Percentiles rank a stretch among this genome's conserved stretches.
Evolutionary conservation across 78 protist genomes (phyloP).

Genomic region (Bodo saltans): DNA sequence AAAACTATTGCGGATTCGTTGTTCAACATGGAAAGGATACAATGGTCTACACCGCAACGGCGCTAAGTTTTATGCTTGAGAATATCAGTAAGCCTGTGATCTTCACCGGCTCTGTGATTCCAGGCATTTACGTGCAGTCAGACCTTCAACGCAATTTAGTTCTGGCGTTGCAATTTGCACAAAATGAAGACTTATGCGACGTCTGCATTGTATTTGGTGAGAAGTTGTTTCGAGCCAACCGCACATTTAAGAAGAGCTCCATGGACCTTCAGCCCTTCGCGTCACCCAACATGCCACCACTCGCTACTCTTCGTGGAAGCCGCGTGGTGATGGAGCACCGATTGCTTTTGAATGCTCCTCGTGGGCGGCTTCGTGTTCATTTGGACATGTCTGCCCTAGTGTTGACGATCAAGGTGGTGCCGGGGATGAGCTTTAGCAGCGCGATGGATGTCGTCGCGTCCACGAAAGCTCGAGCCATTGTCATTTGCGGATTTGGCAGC

Average conservation of each 20-base stretch:
- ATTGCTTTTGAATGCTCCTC: constrained; percentile 1
- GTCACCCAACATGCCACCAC: constrained; percentile 45
- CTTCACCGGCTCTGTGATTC: constrained; percentile 76
- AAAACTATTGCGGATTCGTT: constrained; percentile 76
- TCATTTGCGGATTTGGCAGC: constrained; percentile 49
- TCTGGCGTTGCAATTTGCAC: constrained; percentile 57
- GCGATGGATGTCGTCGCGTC: background rate
- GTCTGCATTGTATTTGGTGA: constrained; percentile 53
- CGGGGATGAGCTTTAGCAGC: constrained; percentile 7
- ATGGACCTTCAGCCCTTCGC: constrained; percentile 45
- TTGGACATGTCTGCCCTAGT: background rate
- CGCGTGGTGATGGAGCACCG: background rate
- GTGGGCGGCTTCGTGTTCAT: constrained; percentile 18
- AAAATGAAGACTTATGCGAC: constrained; percentile 52
- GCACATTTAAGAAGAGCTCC: constrained; percentile 41
- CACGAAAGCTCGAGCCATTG: constrained; percentile 32
- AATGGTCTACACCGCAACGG: constrained; percentile 82
- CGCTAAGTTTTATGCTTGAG: constrained; percentile 79
- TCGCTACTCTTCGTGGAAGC: constrained; percentile 43
- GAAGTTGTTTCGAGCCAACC: constrained; percentile 54
- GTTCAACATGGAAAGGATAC: constrained; percentile 85
- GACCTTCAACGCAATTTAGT: constrained; percentile 48
- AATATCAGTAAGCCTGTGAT: constrained; percentile 78
- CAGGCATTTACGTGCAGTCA: constrained; percentile 43
- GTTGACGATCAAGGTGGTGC: constrained; percentile 9